Evolutionary conservation across 352 stramenopile species (phyloP).

Genomic region (Phytophthora cryptogea): DNA sequence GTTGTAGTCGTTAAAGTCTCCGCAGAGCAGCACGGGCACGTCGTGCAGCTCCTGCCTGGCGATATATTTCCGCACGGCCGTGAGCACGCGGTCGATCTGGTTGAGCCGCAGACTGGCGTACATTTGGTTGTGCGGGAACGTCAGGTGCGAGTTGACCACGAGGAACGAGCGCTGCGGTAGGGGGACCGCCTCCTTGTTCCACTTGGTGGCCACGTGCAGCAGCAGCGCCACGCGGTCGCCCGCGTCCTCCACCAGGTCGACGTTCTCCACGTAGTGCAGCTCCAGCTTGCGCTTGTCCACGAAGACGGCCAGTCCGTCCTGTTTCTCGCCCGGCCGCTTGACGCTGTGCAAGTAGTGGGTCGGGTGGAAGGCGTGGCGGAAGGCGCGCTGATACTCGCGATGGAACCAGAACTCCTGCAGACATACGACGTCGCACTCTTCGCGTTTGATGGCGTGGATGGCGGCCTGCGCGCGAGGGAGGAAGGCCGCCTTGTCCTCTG

Average conservation of each 20-base stretch:
- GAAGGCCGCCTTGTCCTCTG: constrained; percentile 59
- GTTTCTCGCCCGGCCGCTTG: constrained; percentile 78
- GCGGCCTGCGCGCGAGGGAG: constrained; percentile 71
- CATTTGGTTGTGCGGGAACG: constrained; percentile 81
- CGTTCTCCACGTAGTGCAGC: constrained; percentile 78
- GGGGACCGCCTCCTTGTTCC: constrained; percentile 52
- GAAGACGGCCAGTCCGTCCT: constrained; percentile 83
- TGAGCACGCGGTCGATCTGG: constrained; percentile 82
- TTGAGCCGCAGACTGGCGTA: constrained; percentile 79
- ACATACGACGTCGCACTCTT: constrained; percentile 79
- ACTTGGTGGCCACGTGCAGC: constrained; percentile 84
- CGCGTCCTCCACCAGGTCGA: constrained; percentile 72
- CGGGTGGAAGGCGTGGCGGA: constrained; percentile 60
- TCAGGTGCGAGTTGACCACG: constrained; percentile 86
- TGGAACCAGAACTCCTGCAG: constrained; percentile 89
- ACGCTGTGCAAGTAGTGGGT: constrained; percentile 76
- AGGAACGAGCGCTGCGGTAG: constrained; percentile 76
- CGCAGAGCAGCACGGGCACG: constrained; percentile 80
- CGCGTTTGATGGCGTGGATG: constrained; percentile 73
- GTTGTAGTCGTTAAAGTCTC: constrained; percentile 89
- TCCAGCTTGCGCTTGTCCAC: constrained; percentile 78
- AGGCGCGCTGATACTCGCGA: constrained; percentile 72
- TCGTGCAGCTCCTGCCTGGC: constrained; percentile 61
- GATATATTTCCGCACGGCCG: constrained; percentile 72
- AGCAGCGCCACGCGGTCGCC: constrained; percentile 86